These are phyloP conservation scores for Aspergillus japonicus DNA, from an alignment of 2,329 filamentous ascomycete species.

Conservation along the genomic window DNA sequence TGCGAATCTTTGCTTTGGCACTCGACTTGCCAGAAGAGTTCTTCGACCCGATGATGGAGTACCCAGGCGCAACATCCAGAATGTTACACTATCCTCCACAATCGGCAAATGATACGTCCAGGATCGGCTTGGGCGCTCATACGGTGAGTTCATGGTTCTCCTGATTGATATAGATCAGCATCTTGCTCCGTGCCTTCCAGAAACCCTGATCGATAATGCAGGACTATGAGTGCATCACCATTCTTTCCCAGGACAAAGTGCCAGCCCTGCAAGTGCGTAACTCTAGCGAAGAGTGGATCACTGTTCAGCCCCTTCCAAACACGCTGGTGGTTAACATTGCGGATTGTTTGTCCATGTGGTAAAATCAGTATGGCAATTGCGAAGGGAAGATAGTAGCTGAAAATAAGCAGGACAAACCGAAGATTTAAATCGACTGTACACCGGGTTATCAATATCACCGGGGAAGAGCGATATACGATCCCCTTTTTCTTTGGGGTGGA, in stretches of 20 bases:
- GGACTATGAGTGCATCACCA: constrained; percentile 44
- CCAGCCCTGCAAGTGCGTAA: constrained; percentile 39
- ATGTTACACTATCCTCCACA: constrained; percentile 44
- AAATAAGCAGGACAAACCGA: constrained; percentile 36
- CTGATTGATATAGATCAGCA: too few species aligned
- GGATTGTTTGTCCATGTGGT: constrained; percentile 33
- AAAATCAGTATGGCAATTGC: neutral
- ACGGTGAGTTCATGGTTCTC: constrained; percentile 24
- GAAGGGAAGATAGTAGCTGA: neutral
- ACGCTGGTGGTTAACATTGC: constrained; percentile 34
- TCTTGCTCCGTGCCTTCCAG: too few species aligned
- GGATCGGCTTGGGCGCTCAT: constrained; percentile 42
- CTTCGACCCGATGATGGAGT: constrained; percentile 35
- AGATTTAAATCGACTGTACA: constrained; percentile 42
- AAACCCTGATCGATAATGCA: neutral
- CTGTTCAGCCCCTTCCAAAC: constrained; percentile 24
- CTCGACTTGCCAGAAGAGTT: constrained; percentile 38
- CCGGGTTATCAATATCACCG: constrained; percentile 41
- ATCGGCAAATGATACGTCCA: constrained; percentile 34
- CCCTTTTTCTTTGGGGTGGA: constrained; percentile 46
- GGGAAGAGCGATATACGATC: constrained; percentile 40
- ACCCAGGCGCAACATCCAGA: constrained; percentile 40
- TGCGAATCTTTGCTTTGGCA: constrained; percentile 43
- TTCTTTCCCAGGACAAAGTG: constrained; percentile 42
- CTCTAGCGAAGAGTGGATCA: constrained; percentile 28